Percentiles rank a stretch among this genome's conserved stretches.
Conservation (phyloP, 2,329 filamentous ascomycete species). For the Talaromyces sp. region DNA sequence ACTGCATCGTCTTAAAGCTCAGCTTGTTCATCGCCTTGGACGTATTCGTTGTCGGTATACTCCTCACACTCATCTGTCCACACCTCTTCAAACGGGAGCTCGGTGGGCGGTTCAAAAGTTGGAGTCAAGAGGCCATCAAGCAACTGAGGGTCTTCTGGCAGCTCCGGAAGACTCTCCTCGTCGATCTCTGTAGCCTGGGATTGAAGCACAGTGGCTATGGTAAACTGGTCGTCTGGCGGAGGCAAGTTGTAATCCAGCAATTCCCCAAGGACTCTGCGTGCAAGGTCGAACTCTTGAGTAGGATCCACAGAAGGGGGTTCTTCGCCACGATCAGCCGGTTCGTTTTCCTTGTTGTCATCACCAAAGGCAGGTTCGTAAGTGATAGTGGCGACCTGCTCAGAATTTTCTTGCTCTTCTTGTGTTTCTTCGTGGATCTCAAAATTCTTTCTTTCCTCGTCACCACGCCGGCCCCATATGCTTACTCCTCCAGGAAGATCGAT, state of each 20-base stretch:
- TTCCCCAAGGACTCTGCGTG: background rate
- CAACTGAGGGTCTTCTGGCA: background rate
- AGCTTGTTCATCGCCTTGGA: background rate
- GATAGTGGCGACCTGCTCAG: background rate
- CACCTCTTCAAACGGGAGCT: background rate
- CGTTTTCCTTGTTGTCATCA: conserved; percentile 1
- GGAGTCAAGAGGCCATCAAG: background rate
- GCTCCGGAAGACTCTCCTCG: background rate
- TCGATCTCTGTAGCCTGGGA: background rate
- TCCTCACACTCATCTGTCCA: background rate
- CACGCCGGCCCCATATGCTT: background rate
- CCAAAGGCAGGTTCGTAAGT: background rate
- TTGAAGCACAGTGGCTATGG: background rate
- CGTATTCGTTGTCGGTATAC: background rate
- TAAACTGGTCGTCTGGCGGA: background rate
- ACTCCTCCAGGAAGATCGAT: background rate
- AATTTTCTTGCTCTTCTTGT: background rate
- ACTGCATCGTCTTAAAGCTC: background rate
- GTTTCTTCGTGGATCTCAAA: background rate
- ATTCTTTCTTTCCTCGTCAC: background rate
- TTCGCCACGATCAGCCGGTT: background rate
- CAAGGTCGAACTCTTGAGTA: background rate
- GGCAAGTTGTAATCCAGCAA: background rate
- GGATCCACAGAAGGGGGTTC: background rate
- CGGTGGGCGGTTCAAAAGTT: background rate